Conservation (phyloP, 2,329 filamentous ascomycete genomes). For the Zasmidium cellare region DNA sequence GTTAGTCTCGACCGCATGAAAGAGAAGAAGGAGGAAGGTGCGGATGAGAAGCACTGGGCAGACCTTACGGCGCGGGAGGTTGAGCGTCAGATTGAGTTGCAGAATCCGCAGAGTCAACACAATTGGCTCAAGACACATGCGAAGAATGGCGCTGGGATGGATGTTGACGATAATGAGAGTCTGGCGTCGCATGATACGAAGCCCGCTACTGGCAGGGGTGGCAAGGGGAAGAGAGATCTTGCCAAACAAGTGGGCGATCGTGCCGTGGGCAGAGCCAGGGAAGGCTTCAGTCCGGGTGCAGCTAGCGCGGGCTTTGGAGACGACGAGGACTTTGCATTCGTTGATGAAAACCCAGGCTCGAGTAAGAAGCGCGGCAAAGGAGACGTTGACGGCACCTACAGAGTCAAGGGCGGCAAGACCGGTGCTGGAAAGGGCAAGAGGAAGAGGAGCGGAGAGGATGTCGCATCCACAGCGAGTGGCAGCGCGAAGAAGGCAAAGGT, state of each 20-base stretch:
- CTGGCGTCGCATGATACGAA: constrained; percentile 81
- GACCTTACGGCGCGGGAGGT: constrained; percentile 47
- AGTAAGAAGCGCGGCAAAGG: constrained; percentile 36
- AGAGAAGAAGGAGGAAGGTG: constrained; percentile 17
- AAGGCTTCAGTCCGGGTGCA: constrained; percentile 34
- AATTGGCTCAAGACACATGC: constrained; percentile 70
- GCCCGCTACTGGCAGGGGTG: constrained; percentile 46
- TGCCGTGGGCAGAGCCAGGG: constrained; percentile 36
- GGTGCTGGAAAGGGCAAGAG: constrained; percentile 45
- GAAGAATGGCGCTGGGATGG: constrained; percentile 21
- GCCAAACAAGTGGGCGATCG: constrained; percentile 38
- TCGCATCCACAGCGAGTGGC: constrained; percentile 6
- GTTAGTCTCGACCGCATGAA: constrained; percentile 41
- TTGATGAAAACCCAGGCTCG: constrained; percentile 25
- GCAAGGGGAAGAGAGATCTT: constrained; percentile 28
- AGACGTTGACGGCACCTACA: constrained; percentile 44
- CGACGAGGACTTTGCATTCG: constrained; percentile 38
- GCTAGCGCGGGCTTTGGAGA: constrained; percentile 32
- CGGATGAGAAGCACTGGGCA: constrained; percentile 34
- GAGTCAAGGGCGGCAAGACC: constrained; percentile 50
- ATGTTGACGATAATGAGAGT: constrained; percentile 62
- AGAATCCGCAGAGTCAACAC: constrained; percentile 88
- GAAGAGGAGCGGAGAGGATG: constrained; percentile 26
- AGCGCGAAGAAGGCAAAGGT: constrained; percentile 26
- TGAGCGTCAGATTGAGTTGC: constrained; percentile 55